Conservation (phyloP, 345 rosid genomes). For the Dimocarpus longan region DNA sequence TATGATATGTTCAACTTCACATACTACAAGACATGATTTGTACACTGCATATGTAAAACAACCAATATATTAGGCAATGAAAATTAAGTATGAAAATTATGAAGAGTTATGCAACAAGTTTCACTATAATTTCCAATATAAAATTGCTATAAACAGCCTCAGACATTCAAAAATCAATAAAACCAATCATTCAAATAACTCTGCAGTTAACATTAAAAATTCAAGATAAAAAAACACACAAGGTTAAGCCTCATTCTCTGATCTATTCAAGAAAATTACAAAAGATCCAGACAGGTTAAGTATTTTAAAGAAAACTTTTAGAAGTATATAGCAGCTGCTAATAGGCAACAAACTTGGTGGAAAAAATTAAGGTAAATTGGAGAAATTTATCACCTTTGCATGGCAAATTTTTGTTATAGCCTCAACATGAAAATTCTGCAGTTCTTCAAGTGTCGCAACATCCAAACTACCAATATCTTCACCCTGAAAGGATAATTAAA, state of each 20-base stretch:
- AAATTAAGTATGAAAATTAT: background rate
- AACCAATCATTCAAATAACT: no score
- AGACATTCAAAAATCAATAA: background rate
- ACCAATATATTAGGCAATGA: conserved; percentile 9
- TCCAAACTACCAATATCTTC: conserved; percentile 55
- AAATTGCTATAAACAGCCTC: background rate
- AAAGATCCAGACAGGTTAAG: background rate
- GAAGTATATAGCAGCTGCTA: background rate
- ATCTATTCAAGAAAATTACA: background rate
- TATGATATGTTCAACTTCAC: conserved; percentile 17
- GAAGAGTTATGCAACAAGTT: background rate
- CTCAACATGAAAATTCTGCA: conserved; percentile 60
- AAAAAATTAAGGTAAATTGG: background rate
- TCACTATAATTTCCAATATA: background rate
- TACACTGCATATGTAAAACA: conserved; percentile 38
- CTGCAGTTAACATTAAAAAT: background rate
- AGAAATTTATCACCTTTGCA: conserved; percentile 43
- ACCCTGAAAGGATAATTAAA: conserved; percentile 38
- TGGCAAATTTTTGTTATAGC: conserved; percentile 56
- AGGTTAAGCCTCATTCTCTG: background rate
- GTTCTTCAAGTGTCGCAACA: conserved; percentile 49
- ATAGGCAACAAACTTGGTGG: background rate
- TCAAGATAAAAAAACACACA: background rate
- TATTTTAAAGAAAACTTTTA: background rate
- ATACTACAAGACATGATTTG: conserved; percentile 29